Percentiles rank a stretch among this genome's conserved stretches.
Evolutionary conservation across 441 rosid species (phyloP).

Genomic region (Euphorbia schlechtendalii): DNA sequence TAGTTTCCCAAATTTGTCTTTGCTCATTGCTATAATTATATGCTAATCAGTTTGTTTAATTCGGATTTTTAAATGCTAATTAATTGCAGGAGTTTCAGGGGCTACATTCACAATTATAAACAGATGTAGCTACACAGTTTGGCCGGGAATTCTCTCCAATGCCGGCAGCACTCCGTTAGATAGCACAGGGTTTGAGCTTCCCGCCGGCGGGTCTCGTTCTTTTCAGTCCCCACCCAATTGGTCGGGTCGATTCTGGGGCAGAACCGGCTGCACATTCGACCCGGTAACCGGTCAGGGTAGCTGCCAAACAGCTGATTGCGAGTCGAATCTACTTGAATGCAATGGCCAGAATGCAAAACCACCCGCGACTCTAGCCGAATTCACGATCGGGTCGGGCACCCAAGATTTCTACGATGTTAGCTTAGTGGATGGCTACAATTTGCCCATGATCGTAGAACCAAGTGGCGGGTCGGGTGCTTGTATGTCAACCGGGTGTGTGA

Average conservation of each 20-base stretch:
- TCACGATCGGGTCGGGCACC: conserved; percentile 64
- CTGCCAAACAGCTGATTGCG: conserved; percentile 78
- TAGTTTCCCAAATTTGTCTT: conserved; percentile 15
- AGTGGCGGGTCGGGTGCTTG: conserved; percentile 74
- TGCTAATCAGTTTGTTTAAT: not conserved
- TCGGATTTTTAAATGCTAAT: too few relatives aligned
- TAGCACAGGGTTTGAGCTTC: conserved; percentile 69
- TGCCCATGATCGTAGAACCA: conserved; percentile 71
- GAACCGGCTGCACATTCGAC: conserved; percentile 62
- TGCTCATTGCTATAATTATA: not conserved
- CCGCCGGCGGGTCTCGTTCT: conserved; percentile 43
- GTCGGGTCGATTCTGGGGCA: conserved; percentile 96
- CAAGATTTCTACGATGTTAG: conserved; percentile 84
- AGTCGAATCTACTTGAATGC: conserved; percentile 61
- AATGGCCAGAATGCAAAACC: conserved; percentile 65
- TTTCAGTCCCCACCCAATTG: conserved; percentile 64
- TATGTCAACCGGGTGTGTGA: conserved; percentile 56
- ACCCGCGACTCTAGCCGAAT: conserved; percentile 84
- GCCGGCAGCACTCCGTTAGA: conserved; percentile 58
- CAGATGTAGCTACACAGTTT: conserved; percentile 71
- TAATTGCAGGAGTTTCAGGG: conserved; percentile 42
- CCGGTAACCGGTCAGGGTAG: conserved; percentile 48
- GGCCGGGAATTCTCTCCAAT: conserved; percentile 84
- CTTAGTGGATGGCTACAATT: conserved; percentile 88
- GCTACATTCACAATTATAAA: conserved; percentile 57